A percentile compares a stretch with the other conserved stretches of the same genome.
Conservation (phyloP, 2,329 filamentous ascomycete species). For the Aspergillus oerlinghausenensis region DNA sequence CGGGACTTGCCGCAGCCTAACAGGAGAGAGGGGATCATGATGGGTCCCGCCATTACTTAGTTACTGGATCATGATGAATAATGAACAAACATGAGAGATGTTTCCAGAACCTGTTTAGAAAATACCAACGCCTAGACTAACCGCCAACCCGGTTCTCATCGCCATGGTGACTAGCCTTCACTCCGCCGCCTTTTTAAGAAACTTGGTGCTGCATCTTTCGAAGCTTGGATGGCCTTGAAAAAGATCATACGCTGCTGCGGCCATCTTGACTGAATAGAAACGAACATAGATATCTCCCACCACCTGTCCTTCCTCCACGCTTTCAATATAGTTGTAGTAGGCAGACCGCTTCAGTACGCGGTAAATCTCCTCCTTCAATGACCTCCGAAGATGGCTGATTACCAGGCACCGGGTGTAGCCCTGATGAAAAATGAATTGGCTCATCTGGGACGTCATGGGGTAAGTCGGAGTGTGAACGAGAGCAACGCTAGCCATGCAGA, state of each 20-base stretch:
- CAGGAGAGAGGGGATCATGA: not conserved
- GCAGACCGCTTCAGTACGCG: slow-evolving; percentile 6
- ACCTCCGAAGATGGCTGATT: slow-evolving; percentile 11
- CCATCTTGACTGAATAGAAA: slow-evolving; percentile 19
- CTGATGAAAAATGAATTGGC: slow-evolving; percentile 14
- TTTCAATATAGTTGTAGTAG: slow-evolving; percentile 13
- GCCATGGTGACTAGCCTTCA: not conserved
- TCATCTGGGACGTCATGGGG: slow-evolving; percentile 22
- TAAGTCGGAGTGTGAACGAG: slow-evolving; percentile 28
- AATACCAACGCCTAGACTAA: not conserved
- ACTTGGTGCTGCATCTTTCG: slow-evolving; percentile 11
- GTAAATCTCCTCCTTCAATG: slow-evolving; percentile 6
- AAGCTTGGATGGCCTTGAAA: slow-evolving; percentile 12
- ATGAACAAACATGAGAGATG: not conserved
- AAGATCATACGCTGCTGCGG: slow-evolving; percentile 9
- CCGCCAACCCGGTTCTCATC: not conserved
- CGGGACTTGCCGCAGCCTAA: not conserved
- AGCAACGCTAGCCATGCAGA: slow-evolving; percentile 15
- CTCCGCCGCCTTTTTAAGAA: slow-evolving; percentile 5
- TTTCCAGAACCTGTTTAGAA: not conserved
- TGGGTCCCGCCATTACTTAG: not conserved
- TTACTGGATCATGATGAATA: not conserved
- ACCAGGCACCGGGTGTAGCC: slow-evolving; percentile 25
- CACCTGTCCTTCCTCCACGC: slow-evolving; percentile 10
- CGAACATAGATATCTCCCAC: slow-evolving; percentile 10